These are phyloP conservation scores for Myrica gale DNA, from an alignment of 306 rosid species.

Conservation along the genomic window DNA sequence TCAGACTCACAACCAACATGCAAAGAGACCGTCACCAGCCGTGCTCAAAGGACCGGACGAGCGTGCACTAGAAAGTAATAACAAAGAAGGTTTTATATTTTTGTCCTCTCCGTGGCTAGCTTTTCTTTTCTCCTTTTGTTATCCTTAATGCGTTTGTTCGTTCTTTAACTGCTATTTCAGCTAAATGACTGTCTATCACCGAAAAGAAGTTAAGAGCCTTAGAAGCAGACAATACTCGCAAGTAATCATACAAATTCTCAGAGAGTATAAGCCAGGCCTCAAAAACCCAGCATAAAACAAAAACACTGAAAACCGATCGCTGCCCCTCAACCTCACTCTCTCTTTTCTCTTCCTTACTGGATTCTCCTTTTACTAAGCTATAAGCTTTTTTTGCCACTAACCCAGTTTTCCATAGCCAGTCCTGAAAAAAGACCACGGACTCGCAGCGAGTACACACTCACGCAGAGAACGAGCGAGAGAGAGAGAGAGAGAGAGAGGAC, in stretches of 20 bases:
- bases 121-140: constrained; percentile 20
- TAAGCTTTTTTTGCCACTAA: constrained; percentile 36
- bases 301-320: neutral
- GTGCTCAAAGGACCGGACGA: constrained; percentile 64
- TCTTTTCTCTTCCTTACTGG: constrained; percentile 29
- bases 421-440: constrained; percentile 42
- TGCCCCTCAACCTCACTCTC: constrained; percentile 5
- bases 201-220: constrained; percentile 3
- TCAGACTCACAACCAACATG: constrained; percentile 47
- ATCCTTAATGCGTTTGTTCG: constrained; percentile 4
- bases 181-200: constrained; percentile 6
- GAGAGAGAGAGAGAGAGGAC: neutral
- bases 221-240: constrained; percentile 6
- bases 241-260: constrained; percentile 12
- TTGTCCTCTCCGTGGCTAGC: constrained; percentile 52
- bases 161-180: constrained; percentile 20
- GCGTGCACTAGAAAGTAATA: constrained; percentile 52
- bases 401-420: constrained; percentile 37
- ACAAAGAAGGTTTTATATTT: constrained; percentile 45
- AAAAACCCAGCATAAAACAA: constrained; percentile 9
- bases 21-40: constrained; percentile 49
- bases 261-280: constrained; percentile 19
- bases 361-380: constrained; percentile 16
- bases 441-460: constrained; percentile 32
- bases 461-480: constrained; percentile 9